Base-by-base conservation (phyloP, 2,329 filamentous ascomycete species). In the Aspergillus fumigatiaffinis region DNA sequence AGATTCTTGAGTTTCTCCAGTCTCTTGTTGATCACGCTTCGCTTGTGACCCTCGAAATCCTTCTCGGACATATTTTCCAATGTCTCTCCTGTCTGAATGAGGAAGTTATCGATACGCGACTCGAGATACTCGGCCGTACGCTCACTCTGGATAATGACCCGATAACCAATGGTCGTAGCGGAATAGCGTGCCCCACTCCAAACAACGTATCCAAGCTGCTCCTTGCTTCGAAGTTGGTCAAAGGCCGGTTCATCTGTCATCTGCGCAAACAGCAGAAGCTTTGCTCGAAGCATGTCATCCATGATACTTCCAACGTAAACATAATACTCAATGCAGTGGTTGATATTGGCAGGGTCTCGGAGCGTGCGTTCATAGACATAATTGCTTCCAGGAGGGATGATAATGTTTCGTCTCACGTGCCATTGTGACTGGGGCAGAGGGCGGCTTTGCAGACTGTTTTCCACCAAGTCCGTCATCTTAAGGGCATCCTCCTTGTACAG, bases 201-300 rank as follows among this genome's bases (percentile, higher is more conserved):
- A 0, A 99, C 93, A 53, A 99, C 90, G 66, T 99, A 99, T 12
- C 94, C 94, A 6, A 99, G 87, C 76, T 99, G 93, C 73, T 99
- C 93, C 75, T 97, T 97, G 47, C 94, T 97, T 51, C 94, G 86
- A 7, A 99, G 82, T 73, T 96, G 92, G 74, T 99, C 91, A 70
- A 97, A 99, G 8, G 89, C 89, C 3, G 92, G 92, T 76, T 99
- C 94, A 56, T 96, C 90, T 0, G 91, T 87, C 77, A 99, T 89
- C 74, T 97, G 94, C 26, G 91, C 89, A 46, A 97, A 82, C 5
- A 99, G 81, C 46, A 95, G 80, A 0, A 90, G 82, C 73, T 90
- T 92, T 14, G 92, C 90, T 20, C 91, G 85, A 12, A 90, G 74
- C 5, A 75, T 70, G n/a, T 87, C 83, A 68, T 96, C 87, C 3